A percentile compares a stretch with the other conserved stretches of the same genome.
phyloP scores from a whole-genome alignment of 2,329 filamentous ascomycete genomes.

The Hypoxylon sp. region DNA sequence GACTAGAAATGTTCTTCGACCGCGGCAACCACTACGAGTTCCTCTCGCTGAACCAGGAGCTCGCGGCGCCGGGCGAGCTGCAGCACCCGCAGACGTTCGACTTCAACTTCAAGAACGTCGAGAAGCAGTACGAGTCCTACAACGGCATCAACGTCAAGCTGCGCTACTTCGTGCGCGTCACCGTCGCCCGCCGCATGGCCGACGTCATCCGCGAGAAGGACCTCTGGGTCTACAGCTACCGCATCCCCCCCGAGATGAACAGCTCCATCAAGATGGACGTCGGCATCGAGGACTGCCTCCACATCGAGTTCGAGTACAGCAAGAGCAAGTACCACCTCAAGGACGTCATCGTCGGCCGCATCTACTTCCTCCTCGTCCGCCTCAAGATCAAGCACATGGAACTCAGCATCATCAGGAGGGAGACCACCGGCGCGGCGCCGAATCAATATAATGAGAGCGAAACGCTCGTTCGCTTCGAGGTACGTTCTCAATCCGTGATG shows the following conservation, averaged over 20 bases:
- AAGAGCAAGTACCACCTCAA: constrained; percentile 99
- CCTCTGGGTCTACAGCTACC: constrained; percentile 99
- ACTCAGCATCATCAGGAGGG: constrained; percentile 93
- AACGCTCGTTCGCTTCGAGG: constrained; percentile 95
- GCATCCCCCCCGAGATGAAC: constrained; percentile 98
- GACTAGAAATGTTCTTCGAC: constrained; percentile 99
- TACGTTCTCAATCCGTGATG: constrained; percentile 53
- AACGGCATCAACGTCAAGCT: constrained; percentile 99
- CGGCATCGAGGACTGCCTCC: constrained; percentile 97
- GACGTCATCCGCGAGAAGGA: constrained; percentile 99
- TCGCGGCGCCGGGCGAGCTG: constrained; percentile 95
- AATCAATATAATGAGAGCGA: constrained; percentile 99
- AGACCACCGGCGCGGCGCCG: constrained; percentile 94
- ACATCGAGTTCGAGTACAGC: constrained; percentile 99
- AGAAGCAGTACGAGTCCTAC: constrained; percentile 99
- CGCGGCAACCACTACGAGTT: constrained; percentile 99
- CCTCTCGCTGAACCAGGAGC: constrained; percentile 94
- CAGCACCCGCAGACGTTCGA: constrained; percentile 99
- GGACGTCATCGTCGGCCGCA: constrained; percentile 97
- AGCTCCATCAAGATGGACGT: constrained; percentile 99
- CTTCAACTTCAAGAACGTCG: constrained; percentile 99
- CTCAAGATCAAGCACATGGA: constrained; percentile 99
- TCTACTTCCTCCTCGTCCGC: constrained; percentile 96
- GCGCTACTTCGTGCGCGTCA: constrained; percentile 97
- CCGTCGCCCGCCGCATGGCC: constrained; percentile 95